These are phyloP conservation scores for Clarireedia paspali DNA, from an alignment of 2,329 filamentous ascomycete species.

Conservation along the genomic window DNA sequence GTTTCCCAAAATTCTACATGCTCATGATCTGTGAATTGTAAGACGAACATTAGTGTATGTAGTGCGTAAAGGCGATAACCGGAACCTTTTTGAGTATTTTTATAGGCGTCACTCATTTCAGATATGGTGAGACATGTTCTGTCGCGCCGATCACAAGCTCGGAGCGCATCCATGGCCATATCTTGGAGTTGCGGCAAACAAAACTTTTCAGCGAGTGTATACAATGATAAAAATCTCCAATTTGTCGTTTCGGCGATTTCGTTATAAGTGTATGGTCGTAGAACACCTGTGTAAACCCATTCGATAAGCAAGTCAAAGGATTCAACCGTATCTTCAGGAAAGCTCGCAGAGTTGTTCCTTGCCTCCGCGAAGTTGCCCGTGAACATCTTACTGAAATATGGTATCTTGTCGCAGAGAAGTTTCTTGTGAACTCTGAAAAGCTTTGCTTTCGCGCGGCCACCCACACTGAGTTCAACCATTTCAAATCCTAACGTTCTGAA, in stretches of 20 bases:
- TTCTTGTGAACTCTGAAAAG: conserved; percentile 8
- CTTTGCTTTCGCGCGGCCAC: background rate
- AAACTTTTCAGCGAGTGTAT: background rate
- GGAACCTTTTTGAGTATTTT: background rate
- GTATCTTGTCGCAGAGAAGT: conserved; percentile 12
- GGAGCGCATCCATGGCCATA: background rate
- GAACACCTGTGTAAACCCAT: conserved; percentile 10
- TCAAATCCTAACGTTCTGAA: background rate
- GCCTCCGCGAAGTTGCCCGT: conserved; percentile 7
- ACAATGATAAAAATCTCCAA: background rate
- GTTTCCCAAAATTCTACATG: too few species aligned
- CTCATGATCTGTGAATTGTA: too few species aligned
- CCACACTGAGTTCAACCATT: conserved; percentile 8
- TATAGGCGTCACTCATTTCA: background rate
- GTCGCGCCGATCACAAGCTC: background rate
- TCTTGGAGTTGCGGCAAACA: background rate
- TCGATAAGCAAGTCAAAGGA: conserved; percentile 9
- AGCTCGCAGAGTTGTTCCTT: background rate
- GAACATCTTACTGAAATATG: conserved; percentile 17
- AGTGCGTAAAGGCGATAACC: background rate
- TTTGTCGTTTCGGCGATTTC: background rate
- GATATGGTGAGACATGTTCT: rapidly evolving
- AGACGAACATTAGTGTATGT: background rate
- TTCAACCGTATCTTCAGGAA: conserved; percentile 12
- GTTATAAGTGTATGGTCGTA: background rate